Evolutionary conservation across 345 rosid species (phyloP).

Genomic region (Citrus mangshanensis): DNA sequence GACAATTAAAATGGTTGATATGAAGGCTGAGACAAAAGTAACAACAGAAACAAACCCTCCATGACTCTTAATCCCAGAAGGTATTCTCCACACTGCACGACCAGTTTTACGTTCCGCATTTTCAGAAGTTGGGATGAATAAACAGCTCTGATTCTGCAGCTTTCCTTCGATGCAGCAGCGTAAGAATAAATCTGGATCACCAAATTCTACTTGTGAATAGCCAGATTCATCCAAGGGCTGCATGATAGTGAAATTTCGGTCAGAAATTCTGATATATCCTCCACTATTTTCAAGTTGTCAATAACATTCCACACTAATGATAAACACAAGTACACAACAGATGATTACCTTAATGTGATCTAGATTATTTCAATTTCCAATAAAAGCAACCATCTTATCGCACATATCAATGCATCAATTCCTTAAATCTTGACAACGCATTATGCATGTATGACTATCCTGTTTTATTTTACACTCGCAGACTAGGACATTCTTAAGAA

Average conservation of each 20-base stretch:
- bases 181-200: conserved; percentile 57
- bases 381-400: background rate
- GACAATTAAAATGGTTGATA: conserved; percentile 44
- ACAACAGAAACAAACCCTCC: conserved; percentile 44
- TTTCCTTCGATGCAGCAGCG: conserved; percentile 44
- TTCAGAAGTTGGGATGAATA: conserved; percentile 28
- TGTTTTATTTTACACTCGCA: background rate
- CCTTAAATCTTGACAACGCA: background rate
- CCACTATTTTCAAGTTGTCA: background rate
- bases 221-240: conserved; percentile 67
- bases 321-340: no score
- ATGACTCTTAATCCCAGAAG: conserved; percentile 53
- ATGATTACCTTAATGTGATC: no score
- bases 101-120: conserved; percentile 11
- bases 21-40: conserved; percentile 47
- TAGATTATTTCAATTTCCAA: background rate
- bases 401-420: background rate
- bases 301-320: background rate
- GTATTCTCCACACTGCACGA: conserved; percentile 56
- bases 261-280: background rate
- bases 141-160: conserved; percentile 30
- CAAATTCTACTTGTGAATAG: conserved; percentile 54
- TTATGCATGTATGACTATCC: background rate
- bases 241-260: background rate
- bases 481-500: background rate